Base-by-base conservation (phyloP, 441 rosid genomes). In the Pelargonium australe region DNA sequence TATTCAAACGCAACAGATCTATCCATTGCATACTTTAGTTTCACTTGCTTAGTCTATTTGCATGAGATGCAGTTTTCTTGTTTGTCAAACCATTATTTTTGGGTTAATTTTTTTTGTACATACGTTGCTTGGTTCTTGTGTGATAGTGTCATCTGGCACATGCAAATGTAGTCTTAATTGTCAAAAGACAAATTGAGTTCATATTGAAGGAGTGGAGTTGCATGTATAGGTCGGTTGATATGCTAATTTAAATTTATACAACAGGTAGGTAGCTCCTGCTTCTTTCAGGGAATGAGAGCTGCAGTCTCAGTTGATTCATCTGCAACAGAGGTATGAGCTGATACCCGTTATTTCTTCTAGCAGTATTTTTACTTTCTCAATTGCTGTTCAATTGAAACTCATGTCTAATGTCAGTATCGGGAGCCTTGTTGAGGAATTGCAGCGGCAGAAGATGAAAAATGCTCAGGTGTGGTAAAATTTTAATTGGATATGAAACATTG, bases 301-400 rank as follows among this genome's bases (percentile, higher is more conserved):
- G 72, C 91, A 84, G 72, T 80, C 89, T 68, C 89, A 84, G 84
- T 78, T 86, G 78, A 76, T 80, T 68, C 78, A 72, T 71, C 85
- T 94, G 70, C 96, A 91, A 76, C 94, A 89, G 76, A 88, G 89
- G 99, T 91, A 86, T 67, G 75, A 25, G 14, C 19, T 57, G 41
- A 65, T 44, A 41, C 64, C 68, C 64, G 1, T 69, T 17, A 1
- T 66, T 63, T 43, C 63, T 23, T 64, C 74, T 64, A n/a, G 16
- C 0, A 62, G n/a, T 60, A 58, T 75, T 43, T 16, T 2, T n/a
- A n/a, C 4, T 4, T 58, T 28, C 53, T 61, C 61, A 41, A 68
- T 37, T 72, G 49, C 57, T 65, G 53, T 51, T 16, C n/a, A 23
- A 43, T 77, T 69, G 43, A 78, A 69, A 34, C 63, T 55, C 8